Conservation (phyloP, 495 filamentous ascomycete genomes). For the Penicillium coffeae region DNA sequence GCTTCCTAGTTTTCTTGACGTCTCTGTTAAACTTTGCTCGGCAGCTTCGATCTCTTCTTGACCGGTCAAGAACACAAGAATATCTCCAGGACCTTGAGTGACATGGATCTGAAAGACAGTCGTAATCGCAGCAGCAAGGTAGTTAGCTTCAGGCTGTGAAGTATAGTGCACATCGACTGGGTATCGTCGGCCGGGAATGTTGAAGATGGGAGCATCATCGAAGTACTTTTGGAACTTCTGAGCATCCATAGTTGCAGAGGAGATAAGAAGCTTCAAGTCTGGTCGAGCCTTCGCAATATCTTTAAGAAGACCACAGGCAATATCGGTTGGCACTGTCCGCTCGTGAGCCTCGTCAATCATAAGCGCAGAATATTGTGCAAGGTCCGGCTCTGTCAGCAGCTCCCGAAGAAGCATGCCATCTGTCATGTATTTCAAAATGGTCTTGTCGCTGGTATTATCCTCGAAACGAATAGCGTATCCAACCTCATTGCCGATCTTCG, state of each 20-base stretch:
- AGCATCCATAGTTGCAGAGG: conserved; percentile 92
- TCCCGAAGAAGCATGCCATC: conserved; percentile 95
- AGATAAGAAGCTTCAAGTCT: conserved; percentile 89
- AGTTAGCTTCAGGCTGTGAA: conserved; percentile 88
- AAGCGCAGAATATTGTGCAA: conserved; percentile 79
- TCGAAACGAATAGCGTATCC: conserved; percentile 97
- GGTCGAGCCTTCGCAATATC: conserved; percentile 83
- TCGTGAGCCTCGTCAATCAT: conserved; percentile 99
- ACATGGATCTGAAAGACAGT: conserved; percentile 97
- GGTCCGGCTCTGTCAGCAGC: conserved; percentile 82
- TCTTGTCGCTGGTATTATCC: conserved; percentile 89
- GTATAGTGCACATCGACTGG: conserved; percentile 94
- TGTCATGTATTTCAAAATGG: conserved; percentile 94
- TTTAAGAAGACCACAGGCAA: conserved; percentile 85
- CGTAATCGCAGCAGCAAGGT: conserved; percentile 84
- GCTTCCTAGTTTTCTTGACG: conserved; percentile 72
- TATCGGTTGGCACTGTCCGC: conserved; percentile 85
- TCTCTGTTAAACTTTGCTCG: conserved; percentile 75
- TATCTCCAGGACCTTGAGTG: conserved; percentile 80
- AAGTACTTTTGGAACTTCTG: conserved; percentile 92
- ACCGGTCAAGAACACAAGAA: conserved; percentile 84
- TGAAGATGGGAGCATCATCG: conserved; percentile 93
- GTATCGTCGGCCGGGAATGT: conserved; percentile 86
- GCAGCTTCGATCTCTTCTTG: conserved; percentile 89
- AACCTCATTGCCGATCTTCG: conserved; percentile 86